These are phyloP conservation scores for Prunella vulgaris DNA, from an alignment of 257 asterid genomes.

Conservation along the genomic window DNA sequence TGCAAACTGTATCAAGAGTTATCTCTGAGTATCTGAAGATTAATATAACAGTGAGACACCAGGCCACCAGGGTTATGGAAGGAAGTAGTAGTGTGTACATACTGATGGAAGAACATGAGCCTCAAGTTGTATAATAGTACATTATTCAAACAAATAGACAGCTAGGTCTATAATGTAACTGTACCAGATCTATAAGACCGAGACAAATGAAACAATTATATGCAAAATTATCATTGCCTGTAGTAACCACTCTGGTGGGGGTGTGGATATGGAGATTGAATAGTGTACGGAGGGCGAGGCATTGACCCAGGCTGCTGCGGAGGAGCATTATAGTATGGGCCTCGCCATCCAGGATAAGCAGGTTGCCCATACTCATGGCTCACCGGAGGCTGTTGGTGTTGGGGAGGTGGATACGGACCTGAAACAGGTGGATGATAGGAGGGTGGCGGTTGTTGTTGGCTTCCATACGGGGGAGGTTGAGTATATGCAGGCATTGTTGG, in stretches of 20 bases:
- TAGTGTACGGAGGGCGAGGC: slow-evolving; percentile 83
- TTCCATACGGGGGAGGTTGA: slow-evolving; percentile 56
- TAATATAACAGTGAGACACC: background rate
- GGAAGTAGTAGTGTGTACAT: slow-evolving; percentile 15
- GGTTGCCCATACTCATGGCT: slow-evolving; percentile 78
- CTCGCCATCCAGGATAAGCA: slow-evolving; percentile 94
- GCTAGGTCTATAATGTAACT: background rate
- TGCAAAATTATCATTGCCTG: slow-evolving; percentile 38
- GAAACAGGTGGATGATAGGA: slow-evolving; percentile 59
- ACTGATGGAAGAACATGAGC: slow-evolving; percentile 10
- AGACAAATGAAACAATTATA: background rate
- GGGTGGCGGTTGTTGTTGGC: slow-evolving; percentile 61
- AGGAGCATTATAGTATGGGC: slow-evolving; percentile 69
- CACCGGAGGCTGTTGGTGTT: slow-evolving; percentile 51
- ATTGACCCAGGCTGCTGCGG: slow-evolving; percentile 75
- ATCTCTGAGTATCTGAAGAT: slow-evolving; percentile 7
- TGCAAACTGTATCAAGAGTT: slow-evolving; percentile 11
- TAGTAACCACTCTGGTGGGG: slow-evolving; percentile 73
- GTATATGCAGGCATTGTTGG: slow-evolving; percentile 44
- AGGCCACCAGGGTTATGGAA: background rate
- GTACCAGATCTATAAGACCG: slow-evolving; percentile 1
- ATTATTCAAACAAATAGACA: slow-evolving; percentile 17
- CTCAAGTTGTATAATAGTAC: slow-evolving; percentile 10
- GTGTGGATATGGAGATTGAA: slow-evolving; percentile 71
- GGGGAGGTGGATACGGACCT: slow-evolving; percentile 57